Evolutionary conservation across 192 early-diverging fungal genomes (phyloP).

Genomic region (Coemansia sp.): DNA sequence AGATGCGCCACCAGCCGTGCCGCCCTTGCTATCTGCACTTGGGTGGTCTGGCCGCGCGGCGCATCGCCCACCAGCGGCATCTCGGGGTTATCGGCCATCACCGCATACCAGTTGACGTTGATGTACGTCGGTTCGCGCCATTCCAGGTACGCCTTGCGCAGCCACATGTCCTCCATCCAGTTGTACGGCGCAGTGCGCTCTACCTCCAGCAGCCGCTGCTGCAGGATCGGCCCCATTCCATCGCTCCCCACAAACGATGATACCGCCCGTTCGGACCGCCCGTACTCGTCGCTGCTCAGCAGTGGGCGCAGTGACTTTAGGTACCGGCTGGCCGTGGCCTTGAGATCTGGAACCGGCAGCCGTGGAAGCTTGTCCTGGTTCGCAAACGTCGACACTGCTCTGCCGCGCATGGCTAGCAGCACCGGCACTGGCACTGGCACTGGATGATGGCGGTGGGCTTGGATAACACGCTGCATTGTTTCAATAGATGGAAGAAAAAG

Average conservation of each 20-base stretch:
- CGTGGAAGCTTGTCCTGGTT: slow-evolving; percentile 73
- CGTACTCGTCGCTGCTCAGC: slow-evolving; percentile 60
- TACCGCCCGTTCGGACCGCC: slow-evolving; percentile 63
- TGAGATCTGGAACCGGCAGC: slow-evolving; percentile 81
- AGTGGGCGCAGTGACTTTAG: slow-evolving; percentile 72
- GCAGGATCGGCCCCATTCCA: slow-evolving; percentile 75
- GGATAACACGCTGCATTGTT: too few relatives aligned
- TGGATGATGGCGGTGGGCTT: too few relatives aligned
- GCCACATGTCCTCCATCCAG: slow-evolving; percentile 90
- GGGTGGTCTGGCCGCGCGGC: slow-evolving; percentile 57
- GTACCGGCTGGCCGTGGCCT: slow-evolving; percentile 77
- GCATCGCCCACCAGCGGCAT: slow-evolving; percentile 43
- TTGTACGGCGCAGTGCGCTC: slow-evolving; percentile 69
- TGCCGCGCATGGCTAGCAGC: too few relatives aligned
- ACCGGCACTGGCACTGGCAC: too few relatives aligned
- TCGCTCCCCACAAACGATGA: slow-evolving; percentile 64
- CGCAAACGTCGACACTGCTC: slow-evolving; percentile 56
- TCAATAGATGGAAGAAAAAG: too few relatives aligned
- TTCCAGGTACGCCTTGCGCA: slow-evolving; percentile 78
- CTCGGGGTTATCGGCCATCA: slow-evolving; percentile 64
- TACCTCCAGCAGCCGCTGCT: slow-evolving; percentile 67
- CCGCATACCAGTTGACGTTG: slow-evolving; percentile 89
- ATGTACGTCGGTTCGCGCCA: slow-evolving; percentile 83
- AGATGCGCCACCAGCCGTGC: slow-evolving; percentile 70
- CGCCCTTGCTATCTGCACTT: slow-evolving; percentile 76